phyloP scores from a whole-genome alignment of 116 monocot genomes.

The Dioscorea cayenensis region DNA sequence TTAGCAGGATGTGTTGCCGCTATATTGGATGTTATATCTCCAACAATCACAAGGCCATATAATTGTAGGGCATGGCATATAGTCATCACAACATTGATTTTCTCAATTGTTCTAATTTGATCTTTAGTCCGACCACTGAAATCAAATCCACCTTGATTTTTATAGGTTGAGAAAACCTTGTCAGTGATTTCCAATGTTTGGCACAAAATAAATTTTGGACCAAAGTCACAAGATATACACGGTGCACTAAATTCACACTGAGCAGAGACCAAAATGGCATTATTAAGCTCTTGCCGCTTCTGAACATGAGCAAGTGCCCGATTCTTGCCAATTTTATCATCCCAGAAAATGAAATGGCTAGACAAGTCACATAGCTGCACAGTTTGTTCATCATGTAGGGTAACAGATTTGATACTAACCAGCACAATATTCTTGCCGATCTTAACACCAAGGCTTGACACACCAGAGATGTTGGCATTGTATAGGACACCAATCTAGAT shows the following conservation, averaged over 20 bases:
- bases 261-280: conserved; percentile 52
- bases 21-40: too few species aligned
- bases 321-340: conserved; percentile 71
- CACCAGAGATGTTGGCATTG: conserved; percentile 40
- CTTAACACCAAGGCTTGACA: conserved; percentile 89
- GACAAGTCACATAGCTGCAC: conserved; percentile 66
- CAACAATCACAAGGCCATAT: too few species aligned
- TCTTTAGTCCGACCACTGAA: too few species aligned
- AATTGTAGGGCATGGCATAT: too few species aligned
- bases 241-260: conserved; percentile 31
- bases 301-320: conserved; percentile 59
- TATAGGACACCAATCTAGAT: too few species aligned
- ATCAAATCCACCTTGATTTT: too few species aligned
- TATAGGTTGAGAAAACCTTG: too few species aligned
- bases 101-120: too few species aligned
- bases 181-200: too few species aligned
- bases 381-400: conserved; percentile 59
- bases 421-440: conserved; percentile 90
- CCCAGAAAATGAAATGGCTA: conserved; percentile 66
- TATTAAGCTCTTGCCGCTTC: conserved; percentile 81
- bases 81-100: too few species aligned
- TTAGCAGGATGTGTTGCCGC: too few species aligned
- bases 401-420: conserved; percentile 73
- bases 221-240: conserved; percentile 40
- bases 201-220: conserved; percentile 20